These are phyloP conservation scores for Adansonia rubrostipa DNA, from an alignment of 441 rosid genomes.

Conservation along the genomic window DNA sequence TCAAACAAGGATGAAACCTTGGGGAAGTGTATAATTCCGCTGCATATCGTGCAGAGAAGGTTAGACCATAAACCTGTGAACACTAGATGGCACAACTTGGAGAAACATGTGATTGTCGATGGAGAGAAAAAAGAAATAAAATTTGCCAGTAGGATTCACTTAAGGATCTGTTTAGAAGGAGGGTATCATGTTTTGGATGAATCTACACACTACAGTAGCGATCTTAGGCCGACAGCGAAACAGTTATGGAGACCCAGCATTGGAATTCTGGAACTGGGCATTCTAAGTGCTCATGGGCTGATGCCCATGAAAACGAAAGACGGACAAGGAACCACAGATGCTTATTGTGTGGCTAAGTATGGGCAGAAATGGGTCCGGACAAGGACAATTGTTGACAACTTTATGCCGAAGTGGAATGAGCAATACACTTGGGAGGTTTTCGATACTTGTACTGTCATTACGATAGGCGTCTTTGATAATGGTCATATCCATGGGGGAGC, in stretches of 20 bases:
- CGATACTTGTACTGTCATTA: conserved; percentile 66
- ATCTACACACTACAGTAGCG: conserved; percentile 74
- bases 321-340: conserved; percentile 70
- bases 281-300: conserved; percentile 63
- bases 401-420: conserved; percentile 74
- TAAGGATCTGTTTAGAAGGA: conserved; percentile 61
- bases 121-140: no score
- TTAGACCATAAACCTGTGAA: no score
- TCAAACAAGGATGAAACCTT: no score
- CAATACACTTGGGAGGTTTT: conserved; percentile 72
- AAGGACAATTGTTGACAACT: conserved; percentile 61
- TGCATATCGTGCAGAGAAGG: no score
- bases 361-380: conserved; percentile 77
- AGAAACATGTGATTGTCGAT: no score
- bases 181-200: conserved; percentile 75
- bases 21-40: no score
- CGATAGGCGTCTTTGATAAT: conserved; percentile 63
- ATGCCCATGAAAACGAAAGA: conserved; percentile 68
- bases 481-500: conserved; percentile 12
- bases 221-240: conserved; percentile 66
- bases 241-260: conserved; percentile 63
- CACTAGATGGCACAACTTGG: no score
- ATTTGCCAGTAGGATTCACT: conserved; percentile 45
- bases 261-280: conserved; percentile 63
- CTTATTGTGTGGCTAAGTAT: conserved; percentile 69